Percentiles rank a stretch among this genome's conserved stretches.
Evolutionary conservation across 2,329 filamentous ascomycete species (phyloP).

Genomic region (Bipolaris bicolor): DNA sequence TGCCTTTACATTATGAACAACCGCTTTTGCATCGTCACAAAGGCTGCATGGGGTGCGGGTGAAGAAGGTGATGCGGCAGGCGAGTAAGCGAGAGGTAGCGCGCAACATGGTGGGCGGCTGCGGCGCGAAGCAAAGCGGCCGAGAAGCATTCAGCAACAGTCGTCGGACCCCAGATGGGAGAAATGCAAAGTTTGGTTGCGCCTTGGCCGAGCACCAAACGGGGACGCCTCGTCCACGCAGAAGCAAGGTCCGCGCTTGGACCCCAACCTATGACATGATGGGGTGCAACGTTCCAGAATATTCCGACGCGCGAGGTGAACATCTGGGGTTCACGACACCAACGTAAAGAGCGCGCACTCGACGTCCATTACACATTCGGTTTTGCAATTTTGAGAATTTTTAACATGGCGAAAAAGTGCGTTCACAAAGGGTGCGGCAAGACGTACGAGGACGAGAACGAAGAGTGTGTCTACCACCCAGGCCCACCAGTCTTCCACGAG

Average conservation of each 20-base stretch:
- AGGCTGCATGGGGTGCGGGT: constrained; percentile 74
- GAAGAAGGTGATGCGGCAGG: constrained; percentile 72
- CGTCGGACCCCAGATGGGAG: not conserved
- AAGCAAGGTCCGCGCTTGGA: constrained; percentile 21
- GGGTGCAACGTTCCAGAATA: constrained; percentile 43
- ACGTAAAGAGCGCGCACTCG: constrained; percentile 13
- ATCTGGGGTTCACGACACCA: constrained; percentile 15
- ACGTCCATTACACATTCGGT: constrained; percentile 7
- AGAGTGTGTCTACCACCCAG: constrained; percentile 88
- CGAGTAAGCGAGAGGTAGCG: constrained; percentile 42
- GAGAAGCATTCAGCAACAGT: not conserved
- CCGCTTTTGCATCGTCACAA: constrained; percentile 70
- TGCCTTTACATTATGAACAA: constrained; percentile 72
- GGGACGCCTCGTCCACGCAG: constrained; percentile 6
- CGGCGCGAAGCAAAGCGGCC: not conserved
- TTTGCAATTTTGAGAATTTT: not conserved
- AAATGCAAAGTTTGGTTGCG: not conserved
- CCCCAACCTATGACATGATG: constrained; percentile 33
- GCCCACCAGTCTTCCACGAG: constrained; percentile 91
- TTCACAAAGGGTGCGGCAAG: constrained; percentile 96
- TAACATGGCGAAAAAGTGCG: constrained; percentile 80
- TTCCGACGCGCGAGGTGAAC: constrained; percentile 34
- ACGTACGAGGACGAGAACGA: constrained; percentile 80
- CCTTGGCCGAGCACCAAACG: not conserved
- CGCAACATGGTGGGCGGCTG: constrained; percentile 37